Percentiles rank a stretch among this genome's conserved stretches.
Evolutionary conservation across 2,329 filamentous ascomycete species (phyloP).

Genomic region (Boeremia lycopersici): DNA sequence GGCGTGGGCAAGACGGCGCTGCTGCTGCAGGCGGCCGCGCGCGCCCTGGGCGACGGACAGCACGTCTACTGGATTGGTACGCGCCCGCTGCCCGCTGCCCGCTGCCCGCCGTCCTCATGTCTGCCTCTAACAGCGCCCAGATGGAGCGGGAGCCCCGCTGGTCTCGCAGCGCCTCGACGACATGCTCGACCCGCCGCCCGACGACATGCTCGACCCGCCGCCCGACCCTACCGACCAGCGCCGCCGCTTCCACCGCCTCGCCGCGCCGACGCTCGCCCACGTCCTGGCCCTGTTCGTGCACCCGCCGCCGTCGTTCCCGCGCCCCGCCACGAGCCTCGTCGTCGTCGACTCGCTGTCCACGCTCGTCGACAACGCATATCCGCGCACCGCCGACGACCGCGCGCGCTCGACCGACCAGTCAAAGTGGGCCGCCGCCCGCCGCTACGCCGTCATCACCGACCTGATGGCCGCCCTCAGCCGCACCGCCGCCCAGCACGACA

Average conservation of each 20-base stretch:
- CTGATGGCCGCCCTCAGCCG: slow-evolving; percentile 68
- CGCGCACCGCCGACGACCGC: slow-evolving; percentile 58
- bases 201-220: slow-evolving; percentile 10
- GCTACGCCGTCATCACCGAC: slow-evolving; percentile 69
- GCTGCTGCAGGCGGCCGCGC: slow-evolving; percentile 72
- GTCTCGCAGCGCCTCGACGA: slow-evolving; percentile 55
- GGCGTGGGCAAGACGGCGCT: slow-evolving; percentile 85
- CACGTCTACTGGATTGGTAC: slow-evolving; percentile 83
- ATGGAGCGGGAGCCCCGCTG: slow-evolving; percentile 59
- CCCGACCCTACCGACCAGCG: slow-evolving; percentile 30
- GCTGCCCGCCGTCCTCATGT: too few relatives aligned
- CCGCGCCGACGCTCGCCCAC: slow-evolving; percentile 64
- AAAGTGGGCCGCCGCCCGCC: slow-evolving; percentile 56
- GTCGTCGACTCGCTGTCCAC: slow-evolving; percentile 80
- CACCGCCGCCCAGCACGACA: slow-evolving; percentile 72
- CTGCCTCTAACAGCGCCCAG: slow-evolving; percentile 43
- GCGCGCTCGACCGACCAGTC: slow-evolving; percentile 50
- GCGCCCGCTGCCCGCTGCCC: neutral
- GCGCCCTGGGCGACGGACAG: slow-evolving; percentile 64
- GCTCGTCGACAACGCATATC: slow-evolving; percentile 77
- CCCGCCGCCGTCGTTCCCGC: slow-evolving; percentile 68
- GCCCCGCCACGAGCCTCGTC: slow-evolving; percentile 68
- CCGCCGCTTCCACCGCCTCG: slow-evolving; percentile 69
- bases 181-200: slow-evolving; percentile 46
- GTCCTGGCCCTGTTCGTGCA: slow-evolving; percentile 74